A percentile compares a stretch with the other conserved stretches of the same genome.
Evolutionary conservation across 352 stramenopile species (phyloP).

Genomic region (Pythium insidiosum): DNA sequence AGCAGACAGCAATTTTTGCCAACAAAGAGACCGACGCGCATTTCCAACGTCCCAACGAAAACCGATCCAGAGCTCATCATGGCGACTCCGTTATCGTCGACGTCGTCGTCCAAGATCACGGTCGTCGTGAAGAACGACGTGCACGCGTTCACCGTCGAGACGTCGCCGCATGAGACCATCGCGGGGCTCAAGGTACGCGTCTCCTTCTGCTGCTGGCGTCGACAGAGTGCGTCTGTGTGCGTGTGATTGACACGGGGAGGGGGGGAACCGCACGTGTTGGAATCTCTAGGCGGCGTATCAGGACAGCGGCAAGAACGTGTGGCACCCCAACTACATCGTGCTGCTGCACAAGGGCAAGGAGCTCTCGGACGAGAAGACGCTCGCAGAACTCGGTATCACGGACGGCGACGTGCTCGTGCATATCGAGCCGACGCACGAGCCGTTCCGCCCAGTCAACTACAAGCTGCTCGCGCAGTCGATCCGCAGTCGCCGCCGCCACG

Average conservation of each 20-base stretch:
- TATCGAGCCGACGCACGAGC: conserved; percentile 77
- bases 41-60: no score
- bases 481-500: conserved; percentile 65
- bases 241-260: not conserved
- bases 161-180: conserved; percentile 59
- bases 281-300: conserved; percentile 78
- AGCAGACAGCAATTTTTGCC: no score
- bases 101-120: conserved; percentile 41
- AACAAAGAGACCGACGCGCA: no score
- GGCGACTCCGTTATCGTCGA: no score
- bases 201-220: no score
- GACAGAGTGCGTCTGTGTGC: not conserved
- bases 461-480: conserved; percentile 73
- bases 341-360: conserved; percentile 84
- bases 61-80: no score
- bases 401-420: conserved; percentile 78
- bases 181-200: conserved; percentile 79
- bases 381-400: conserved; percentile 65
- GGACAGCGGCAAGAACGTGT: conserved; percentile 54
- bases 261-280: no score
- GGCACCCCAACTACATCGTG: conserved; percentile 70
- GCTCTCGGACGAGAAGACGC: conserved; percentile 79
- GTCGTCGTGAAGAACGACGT: conserved; percentile 78
- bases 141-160: conserved; percentile 59
- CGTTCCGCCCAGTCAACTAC: conserved; percentile 86